phyloP scores from a whole-genome alignment of 2,329 filamentous ascomycete genomes.

The Aspergillus unguis region DNA sequence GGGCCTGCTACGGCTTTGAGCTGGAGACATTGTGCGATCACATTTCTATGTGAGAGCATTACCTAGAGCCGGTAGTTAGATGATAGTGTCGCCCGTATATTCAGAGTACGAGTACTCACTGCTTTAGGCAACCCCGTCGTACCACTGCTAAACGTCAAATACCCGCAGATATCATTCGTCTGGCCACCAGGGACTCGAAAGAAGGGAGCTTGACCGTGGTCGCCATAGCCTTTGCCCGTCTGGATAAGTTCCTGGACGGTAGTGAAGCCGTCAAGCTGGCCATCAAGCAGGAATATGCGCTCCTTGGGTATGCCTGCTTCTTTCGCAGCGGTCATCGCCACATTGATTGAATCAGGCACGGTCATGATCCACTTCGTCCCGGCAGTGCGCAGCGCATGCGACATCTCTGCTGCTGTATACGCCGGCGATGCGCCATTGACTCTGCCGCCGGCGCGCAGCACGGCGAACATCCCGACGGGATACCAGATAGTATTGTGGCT shows the following conservation, averaged over 20 bases:
- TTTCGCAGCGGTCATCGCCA: slow-evolving; percentile 54
- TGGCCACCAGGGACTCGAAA: slow-evolving; percentile 53
- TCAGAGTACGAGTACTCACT: slow-evolving; percentile 8
- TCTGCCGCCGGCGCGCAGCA: slow-evolving; percentile 42
- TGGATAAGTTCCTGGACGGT: slow-evolving; percentile 36
- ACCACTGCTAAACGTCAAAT: slow-evolving; percentile 51
- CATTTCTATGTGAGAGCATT: slow-evolving; percentile 54
- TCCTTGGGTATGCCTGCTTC: slow-evolving; percentile 53
- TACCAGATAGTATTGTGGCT: slow-evolving; percentile 66
- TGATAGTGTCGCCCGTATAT: too few relatives aligned
- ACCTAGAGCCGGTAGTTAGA: slow-evolving; percentile 30
- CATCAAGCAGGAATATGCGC: slow-evolving; percentile 57
- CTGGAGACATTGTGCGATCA: slow-evolving; percentile 61
- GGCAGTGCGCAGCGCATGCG: slow-evolving; percentile 59
- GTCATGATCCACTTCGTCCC: slow-evolving; percentile 59
- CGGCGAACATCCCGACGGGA: slow-evolving; percentile 60
- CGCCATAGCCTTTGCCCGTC: slow-evolving; percentile 38
- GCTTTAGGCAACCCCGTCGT: slow-evolving; percentile 52
- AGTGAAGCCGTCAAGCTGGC: slow-evolving; percentile 49
- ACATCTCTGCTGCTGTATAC: slow-evolving; percentile 67
- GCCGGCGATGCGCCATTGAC: slow-evolving; percentile 63
- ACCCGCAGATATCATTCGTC: slow-evolving; percentile 56
- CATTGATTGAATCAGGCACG: slow-evolving; percentile 52
- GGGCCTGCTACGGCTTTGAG: slow-evolving; percentile 51
- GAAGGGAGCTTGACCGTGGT: slow-evolving; percentile 42